These are phyloP conservation scores for Saccharomyces kudriavzevii DNA, from an alignment of 805 yeast genomes.

Conservation along the genomic window DNA sequence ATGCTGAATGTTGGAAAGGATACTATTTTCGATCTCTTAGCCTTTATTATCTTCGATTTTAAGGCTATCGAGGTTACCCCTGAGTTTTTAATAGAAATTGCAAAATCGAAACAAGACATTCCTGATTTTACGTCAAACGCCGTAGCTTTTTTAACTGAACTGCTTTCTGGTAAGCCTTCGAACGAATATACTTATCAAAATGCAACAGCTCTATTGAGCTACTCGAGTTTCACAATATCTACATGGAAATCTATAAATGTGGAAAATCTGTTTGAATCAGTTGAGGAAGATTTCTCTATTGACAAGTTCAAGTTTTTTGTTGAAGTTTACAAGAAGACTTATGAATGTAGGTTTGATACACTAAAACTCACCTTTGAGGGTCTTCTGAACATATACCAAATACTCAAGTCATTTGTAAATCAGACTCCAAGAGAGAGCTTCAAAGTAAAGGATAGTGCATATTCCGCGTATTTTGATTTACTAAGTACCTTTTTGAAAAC, in stretches of 20 bases:
- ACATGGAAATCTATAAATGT: slow-evolving; percentile 24
- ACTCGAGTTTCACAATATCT: slow-evolving; percentile 18
- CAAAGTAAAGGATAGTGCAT: slow-evolving; percentile 26
- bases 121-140: slow-evolving; percentile 8
- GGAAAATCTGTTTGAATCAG: slow-evolving; percentile 9
- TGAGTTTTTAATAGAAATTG: slow-evolving; percentile 25
- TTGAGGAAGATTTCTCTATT: slow-evolving; percentile 11
- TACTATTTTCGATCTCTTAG: slow-evolving; percentile 18
- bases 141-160: slow-evolving; percentile 20
- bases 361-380: slow-evolving; percentile 9
- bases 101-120: slow-evolving; percentile 12
- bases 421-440: slow-evolving; percentile 9
- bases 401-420: slow-evolving; percentile 3
- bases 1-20: slow-evolving; percentile 3
- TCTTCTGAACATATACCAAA: slow-evolving; percentile 9
- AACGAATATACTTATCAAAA: not conserved
- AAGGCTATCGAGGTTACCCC: slow-evolving; percentile 6
- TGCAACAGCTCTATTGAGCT: slow-evolving; percentile 5
- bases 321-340: slow-evolving; percentile 12
- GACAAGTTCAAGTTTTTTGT: slow-evolving; percentile 28
- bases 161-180: slow-evolving; percentile 16
- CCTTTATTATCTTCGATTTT: slow-evolving; percentile 19
- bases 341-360: slow-evolving; percentile 3
- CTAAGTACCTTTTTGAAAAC: slow-evolving; percentile 14
- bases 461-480: slow-evolving; percentile 23